A percentile compares a stretch with the other conserved stretches of the same genome.
Conservation (phyloP, 2,329 filamentous ascomycete species). For the Colletotrichum sp. region DNA sequence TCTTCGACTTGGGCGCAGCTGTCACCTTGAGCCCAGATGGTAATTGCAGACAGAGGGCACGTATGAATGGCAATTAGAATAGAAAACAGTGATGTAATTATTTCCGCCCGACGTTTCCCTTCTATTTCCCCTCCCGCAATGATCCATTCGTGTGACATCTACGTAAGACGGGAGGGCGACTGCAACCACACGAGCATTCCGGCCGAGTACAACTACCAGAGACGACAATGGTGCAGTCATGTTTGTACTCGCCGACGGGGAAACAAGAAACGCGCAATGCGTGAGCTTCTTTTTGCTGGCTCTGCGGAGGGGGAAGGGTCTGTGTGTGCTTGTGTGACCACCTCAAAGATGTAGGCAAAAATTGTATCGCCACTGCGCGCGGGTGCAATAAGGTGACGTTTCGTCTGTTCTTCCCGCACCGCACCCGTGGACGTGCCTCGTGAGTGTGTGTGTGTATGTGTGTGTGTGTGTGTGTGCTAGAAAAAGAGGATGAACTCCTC, state of each 20-base stretch:
- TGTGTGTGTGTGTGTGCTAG: not conserved
- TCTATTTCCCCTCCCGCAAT: not conserved
- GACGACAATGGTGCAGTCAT: not conserved
- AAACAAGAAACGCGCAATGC: not conserved
- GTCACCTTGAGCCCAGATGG: not conserved
- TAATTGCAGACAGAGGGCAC: not conserved
- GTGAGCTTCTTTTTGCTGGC: not conserved
- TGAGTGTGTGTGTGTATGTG: not conserved
- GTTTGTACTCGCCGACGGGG: not conserved
- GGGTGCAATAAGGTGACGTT: conserved; percentile 1
- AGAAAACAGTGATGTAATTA: not conserved
- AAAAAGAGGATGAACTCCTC: not conserved
- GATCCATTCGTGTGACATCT: not conserved
- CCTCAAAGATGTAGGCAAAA: not conserved
- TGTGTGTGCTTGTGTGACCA: not conserved
- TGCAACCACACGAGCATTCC: not conserved
- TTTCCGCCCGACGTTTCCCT: not conserved
- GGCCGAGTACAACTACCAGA: not conserved
- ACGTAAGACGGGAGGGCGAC: not conserved
- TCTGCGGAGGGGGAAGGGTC: not conserved
- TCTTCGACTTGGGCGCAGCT: not conserved
- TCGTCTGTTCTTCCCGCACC: conserved; percentile 2
- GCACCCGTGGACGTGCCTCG: not conserved
- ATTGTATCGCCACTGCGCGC: not conserved
- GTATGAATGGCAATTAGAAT: not conserved